Evolutionary conservation across 441 rosid genomes (phyloP), one percentile per base, ranked within the genome.

Genomic region (Cnidoscolus chayamansa): DNA sequence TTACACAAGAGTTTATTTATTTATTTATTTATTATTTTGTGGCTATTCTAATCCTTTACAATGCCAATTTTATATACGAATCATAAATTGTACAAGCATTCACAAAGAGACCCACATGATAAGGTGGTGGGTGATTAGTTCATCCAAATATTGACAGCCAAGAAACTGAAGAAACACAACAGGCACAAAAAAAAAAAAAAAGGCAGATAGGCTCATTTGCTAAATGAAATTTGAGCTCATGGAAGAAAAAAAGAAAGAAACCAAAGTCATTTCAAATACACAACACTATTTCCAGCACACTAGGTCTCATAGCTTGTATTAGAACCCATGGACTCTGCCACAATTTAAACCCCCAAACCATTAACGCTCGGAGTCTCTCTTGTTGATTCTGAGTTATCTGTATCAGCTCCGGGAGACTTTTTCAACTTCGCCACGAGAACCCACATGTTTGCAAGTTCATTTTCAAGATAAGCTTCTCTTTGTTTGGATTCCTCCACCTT

Each of bases 361-460:
- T 83, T 70, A 45, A 51, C 49, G 59, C 51, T 58, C 12, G 37
- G 74, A n/a, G 63, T 74, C 67, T 77, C 85, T 75, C 73, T 0
- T 35, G 83, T 76, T 7, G 83, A 72, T 43, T 87, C 88, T 7
- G 82, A 74, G 48, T 69, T 68, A 48, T 74, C 87, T 4, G 77
- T 56, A 67, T 86, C 92, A 19, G 53, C 77, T 49, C 89, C 97
- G 37, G 76, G 85, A 20, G 93, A 83, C 78, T 76, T 91, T 74
- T 90, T 95, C 88, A 95, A 74, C 78, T 89, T 91, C 4, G 98
- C 93, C 45, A 95, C 98, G 58, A 91, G 94, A 72, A 88, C 95
- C 98, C 98, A 95, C 99, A 95, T 95, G 80, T 91, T 92, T 15
- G 99, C 99, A 4, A 95, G 97, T 79, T 95, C 97, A 51, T 92